Conservation (phyloP, 2,329 filamentous ascomycete species). For the Trematosphaeria pertusa region DNA sequence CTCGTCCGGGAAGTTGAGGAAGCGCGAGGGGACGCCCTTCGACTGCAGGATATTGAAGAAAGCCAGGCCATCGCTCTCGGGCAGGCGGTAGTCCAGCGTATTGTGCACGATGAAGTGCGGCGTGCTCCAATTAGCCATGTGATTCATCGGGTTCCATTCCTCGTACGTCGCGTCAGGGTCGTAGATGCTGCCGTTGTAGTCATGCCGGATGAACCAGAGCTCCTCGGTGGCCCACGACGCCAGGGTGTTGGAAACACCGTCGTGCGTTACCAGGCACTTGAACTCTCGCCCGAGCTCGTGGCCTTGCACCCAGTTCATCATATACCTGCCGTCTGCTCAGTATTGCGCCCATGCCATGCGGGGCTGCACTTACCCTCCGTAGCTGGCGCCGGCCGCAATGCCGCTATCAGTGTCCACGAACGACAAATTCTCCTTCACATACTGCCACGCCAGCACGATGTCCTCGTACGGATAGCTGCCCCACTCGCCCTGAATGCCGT, state of each 20-base stretch:
- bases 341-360: neutral
- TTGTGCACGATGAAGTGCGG: slow-evolving; percentile 91
- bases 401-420: slow-evolving; percentile 75
- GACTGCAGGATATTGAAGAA: slow-evolving; percentile 88
- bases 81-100: slow-evolving; percentile 86
- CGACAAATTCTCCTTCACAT: slow-evolving; percentile 69
- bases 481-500: slow-evolving; percentile 82
- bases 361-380: slow-evolving; percentile 36
- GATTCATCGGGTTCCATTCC: slow-evolving; percentile 64
- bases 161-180: slow-evolving; percentile 55
- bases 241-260: slow-evolving; percentile 75
- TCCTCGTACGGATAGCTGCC: slow-evolving; percentile 87
- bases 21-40: slow-evolving; percentile 74
- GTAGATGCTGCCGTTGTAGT: slow-evolving; percentile 46
- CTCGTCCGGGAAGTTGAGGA: slow-evolving; percentile 82
- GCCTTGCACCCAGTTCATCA: slow-evolving; percentile 84
- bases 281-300: slow-evolving; percentile 82
- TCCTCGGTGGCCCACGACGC: slow-evolving; percentile 57
- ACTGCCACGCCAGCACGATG: slow-evolving; percentile 78
- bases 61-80: slow-evolving; percentile 81
- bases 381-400: slow-evolving; percentile 72
- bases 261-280: slow-evolving; percentile 87
- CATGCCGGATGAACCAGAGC: slow-evolving; percentile 60
- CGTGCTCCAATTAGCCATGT: slow-evolving; percentile 76
- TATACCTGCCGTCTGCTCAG: slow-evolving; percentile 33